Evolutionary conservation across 805 yeast genomes (phyloP).

Genomic region (Candida coquimbonensis): DNA sequence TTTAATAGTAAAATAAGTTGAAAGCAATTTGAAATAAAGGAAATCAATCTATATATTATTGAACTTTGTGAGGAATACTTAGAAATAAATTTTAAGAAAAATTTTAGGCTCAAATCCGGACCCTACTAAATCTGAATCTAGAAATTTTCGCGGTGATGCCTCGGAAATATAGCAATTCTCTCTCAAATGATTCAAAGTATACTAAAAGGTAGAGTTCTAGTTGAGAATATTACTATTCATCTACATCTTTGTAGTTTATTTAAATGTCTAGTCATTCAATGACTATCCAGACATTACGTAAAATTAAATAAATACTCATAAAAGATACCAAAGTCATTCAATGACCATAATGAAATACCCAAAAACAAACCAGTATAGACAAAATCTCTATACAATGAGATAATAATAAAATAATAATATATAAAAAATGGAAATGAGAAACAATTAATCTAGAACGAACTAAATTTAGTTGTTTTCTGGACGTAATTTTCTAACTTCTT

Average conservation of each 20-base stretch:
- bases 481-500: slow-evolving; percentile 99
- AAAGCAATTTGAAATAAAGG: neutral
- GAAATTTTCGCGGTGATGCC: slow-evolving; percentile 7
- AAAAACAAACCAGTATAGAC: slow-evolving; percentile 1
- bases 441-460: neutral
- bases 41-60: neutral
- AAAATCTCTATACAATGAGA: neutral
- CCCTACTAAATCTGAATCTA: neutral
- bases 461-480: slow-evolving; percentile 86
- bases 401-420: slow-evolving; percentile 9
- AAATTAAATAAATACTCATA: slow-evolving; percentile 11
- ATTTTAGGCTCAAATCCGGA: slow-evolving; percentile 4
- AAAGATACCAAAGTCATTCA: slow-evolving; percentile 22
- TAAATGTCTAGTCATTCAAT: slow-evolving; percentile 17
- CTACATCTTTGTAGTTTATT: neutral
- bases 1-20: too few relatives aligned
- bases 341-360: slow-evolving; percentile 22
- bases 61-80: neutral
- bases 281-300: slow-evolving; percentile 18
- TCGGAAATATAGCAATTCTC: neutral
- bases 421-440: slow-evolving; percentile 2
- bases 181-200: too few relatives aligned
- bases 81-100: neutral
- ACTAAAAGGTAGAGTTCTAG: too few relatives aligned
- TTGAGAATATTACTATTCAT: neutral